A percentile compares a stretch with the other conserved stretches of the same genome.
These are phyloP conservation scores for Phialophora tarda DNA, from an alignment of 2,329 filamentous ascomycete genomes.

Conservation along the genomic window DNA sequence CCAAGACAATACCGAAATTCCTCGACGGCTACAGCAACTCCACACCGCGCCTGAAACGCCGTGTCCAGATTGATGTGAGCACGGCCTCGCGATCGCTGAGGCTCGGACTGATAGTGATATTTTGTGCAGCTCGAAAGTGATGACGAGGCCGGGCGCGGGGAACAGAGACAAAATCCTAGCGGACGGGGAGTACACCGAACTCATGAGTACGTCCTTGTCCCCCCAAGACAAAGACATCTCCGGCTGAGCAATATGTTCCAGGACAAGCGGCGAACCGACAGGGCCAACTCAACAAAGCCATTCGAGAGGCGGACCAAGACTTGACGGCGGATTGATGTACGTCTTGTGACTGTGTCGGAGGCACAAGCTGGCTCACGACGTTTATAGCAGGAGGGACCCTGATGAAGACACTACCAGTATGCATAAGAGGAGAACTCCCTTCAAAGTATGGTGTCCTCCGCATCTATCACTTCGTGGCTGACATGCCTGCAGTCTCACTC, in stretches of 20 bases:
- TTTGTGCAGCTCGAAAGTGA: conserved; percentile 30
- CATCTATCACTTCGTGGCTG: background rate
- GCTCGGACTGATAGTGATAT: background rate
- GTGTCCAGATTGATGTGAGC: conserved; percentile 1
- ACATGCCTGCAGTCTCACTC: conserved; percentile 11
- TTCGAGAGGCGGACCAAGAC: conserved; percentile 27
- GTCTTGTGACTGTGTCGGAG: conserved; percentile 3
- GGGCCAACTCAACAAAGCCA: conserved; percentile 3
- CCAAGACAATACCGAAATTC: conserved; percentile 18
- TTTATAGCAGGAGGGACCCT: conserved; percentile 20
- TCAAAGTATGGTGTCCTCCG: conserved; percentile 20
- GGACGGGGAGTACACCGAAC: conserved; percentile 1
- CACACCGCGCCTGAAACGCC: conserved; percentile 18
- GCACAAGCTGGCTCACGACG: conserved; percentile 14
- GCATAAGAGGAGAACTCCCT: conserved; percentile 15
- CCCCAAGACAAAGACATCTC: background rate
- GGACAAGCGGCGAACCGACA: background rate
- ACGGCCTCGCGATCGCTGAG: background rate
- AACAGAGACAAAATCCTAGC: background rate
- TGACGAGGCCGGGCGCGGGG: conserved; percentile 13
- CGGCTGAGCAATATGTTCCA: conserved; percentile 14
- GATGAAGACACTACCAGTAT: conserved; percentile 24
- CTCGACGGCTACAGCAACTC: conserved; percentile 22
- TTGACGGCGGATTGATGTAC: conserved; percentile 28
- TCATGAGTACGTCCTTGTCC: conserved; percentile 7